Base-by-base conservation (phyloP, 257 asterid species). In the Solanum pimpinellifolium region DNA sequence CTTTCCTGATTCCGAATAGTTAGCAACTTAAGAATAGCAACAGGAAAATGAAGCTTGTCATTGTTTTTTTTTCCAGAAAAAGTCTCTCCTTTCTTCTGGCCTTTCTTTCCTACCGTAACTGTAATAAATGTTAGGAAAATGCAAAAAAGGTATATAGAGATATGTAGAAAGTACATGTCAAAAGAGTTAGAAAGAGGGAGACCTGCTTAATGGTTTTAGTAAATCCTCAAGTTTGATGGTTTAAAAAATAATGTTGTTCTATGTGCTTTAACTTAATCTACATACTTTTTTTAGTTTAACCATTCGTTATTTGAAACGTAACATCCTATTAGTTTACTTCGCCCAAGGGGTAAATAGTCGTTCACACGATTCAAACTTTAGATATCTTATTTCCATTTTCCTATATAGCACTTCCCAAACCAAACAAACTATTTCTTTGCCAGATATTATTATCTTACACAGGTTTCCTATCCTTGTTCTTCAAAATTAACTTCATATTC, bases 1-100 rank as follows among this genome's bases (percentile, higher is more conserved):
- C 68, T 94, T 87, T 88, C 89, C 90, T 7, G 85, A 27, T 15
- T 84, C 87, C 12, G 77, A 66, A 88, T 41, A 33, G 35, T 87
- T 76, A 60, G 46, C 60, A 59, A 35, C 85, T 83, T 15, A 21
- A 86, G 18, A 29, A 80, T 5, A 80, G 68, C 23, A 37, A 25
- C 44, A 11, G 20, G 76, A 20, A 77, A 31, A 65, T 69, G 68
- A 56, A 39, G 46, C 75, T 42, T n/a, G 44, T 41, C 15, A 44
- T 35, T 68, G 21, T 85, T 49, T 37, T 70, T 29, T 13, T 59
- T 6, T 18, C 18, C 6, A 62, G 16, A 11, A 35, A 37, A 35
- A 37, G 15, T 52, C 60, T 47, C 10, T 70, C 69, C 46, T n/a
- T 72, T 66, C 35, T 72, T 85, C 13, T 18, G 37, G 83, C 44